These are phyloP conservation scores for Datisca glomerata DNA, from an alignment of 306 rosid species.

Conservation along the genomic window DNA sequence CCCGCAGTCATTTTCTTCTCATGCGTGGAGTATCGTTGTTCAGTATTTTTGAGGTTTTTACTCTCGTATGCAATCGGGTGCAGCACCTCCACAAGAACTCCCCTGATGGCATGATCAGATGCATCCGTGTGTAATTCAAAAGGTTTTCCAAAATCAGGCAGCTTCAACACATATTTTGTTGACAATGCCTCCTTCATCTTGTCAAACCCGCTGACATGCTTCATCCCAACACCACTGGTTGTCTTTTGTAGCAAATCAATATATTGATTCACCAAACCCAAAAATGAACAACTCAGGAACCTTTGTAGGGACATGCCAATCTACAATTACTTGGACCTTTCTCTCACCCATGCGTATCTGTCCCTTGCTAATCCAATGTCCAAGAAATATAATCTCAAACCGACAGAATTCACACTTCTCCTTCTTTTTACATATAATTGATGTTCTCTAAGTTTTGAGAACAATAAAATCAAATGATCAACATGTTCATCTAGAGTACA, in stretches of 20 bases:
- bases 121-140: neutral
- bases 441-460: neutral
- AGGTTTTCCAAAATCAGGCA: neutral
- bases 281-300: neutral
- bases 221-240: no score
- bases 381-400: neutral
- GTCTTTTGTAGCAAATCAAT: no score
- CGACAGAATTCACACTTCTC: neutral
- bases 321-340: neutral
- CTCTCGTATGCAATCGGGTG: neutral
- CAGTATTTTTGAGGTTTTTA: neutral
- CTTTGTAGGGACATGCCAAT: neutral
- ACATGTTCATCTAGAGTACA: no score
- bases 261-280: neutral
- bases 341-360: neutral
- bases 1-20: slow-evolving; percentile 1
- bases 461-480: neutral
- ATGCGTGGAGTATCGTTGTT: neutral
- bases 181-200: neutral
- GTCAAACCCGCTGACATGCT: no score
- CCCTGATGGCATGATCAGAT: neutral
- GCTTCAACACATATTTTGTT: neutral
- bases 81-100: neutral
- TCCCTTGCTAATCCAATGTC: neutral
- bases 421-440: slow-evolving; percentile 1